These are phyloP conservation scores for Neocatenulostroma microsporum DNA, from an alignment of 2,329 filamentous ascomycete species.

Conservation along the genomic window DNA sequence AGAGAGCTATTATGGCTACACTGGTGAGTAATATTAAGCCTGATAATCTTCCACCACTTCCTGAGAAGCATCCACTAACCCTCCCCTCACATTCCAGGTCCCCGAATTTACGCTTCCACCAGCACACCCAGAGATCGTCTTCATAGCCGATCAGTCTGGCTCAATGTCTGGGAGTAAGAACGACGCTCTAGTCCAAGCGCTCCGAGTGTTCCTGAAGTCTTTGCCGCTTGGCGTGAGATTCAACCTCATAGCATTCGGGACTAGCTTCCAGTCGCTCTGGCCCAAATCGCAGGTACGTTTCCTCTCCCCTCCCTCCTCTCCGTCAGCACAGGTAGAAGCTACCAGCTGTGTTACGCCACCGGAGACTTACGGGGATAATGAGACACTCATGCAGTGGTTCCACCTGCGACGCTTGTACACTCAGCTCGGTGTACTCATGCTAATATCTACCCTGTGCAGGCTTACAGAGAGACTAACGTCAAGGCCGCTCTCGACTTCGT, in stretches of 20 bases:
- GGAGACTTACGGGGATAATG: too few relatives aligned
- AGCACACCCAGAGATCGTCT: conserved; percentile 57
- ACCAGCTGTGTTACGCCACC: too few relatives aligned
- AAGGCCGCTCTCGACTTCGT: conserved; percentile 39
- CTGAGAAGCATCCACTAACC: too few relatives aligned
- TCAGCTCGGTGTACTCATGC: too few relatives aligned
- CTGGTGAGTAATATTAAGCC: too few relatives aligned
- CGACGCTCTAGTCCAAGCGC: conserved; percentile 45
- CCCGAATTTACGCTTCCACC: conserved; percentile 59
- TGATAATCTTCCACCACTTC: too few relatives aligned
- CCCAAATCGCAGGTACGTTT: conserved; percentile 38
- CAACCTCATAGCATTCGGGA: conserved; percentile 64
- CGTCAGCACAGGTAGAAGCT: too few relatives aligned
- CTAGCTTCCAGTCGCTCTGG: conserved; percentile 41
- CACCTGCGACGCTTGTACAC: too few relatives aligned
- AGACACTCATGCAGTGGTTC: too few relatives aligned
- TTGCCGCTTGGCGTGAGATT: conserved; percentile 57
- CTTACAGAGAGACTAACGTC: conserved; percentile 41
- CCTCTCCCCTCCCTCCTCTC: too few relatives aligned
- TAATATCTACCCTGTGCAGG: too few relatives aligned
- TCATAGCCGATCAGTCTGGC: conserved; percentile 64
- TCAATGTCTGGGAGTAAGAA: conserved; percentile 53
- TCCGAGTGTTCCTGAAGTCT: conserved; percentile 59
- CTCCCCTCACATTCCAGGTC: too few relatives aligned
- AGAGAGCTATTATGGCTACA: conserved; percentile 62